These are phyloP conservation scores for Penicillium tannophilum DNA, from an alignment of 495 filamentous ascomycete species.

Conservation along the genomic window DNA sequence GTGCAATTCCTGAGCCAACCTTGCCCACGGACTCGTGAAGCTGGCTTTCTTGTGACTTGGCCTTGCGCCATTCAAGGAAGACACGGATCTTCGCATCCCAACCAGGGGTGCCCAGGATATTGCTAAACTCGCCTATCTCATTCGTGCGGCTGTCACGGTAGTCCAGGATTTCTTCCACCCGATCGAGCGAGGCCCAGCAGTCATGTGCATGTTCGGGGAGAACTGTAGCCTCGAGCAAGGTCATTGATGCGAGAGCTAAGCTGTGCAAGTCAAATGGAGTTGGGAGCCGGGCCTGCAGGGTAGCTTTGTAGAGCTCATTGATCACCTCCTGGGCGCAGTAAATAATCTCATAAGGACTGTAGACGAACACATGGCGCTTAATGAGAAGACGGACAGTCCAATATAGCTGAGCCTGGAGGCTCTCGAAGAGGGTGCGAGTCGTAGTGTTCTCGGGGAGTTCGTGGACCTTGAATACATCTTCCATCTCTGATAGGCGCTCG, in stretches of 20 bases:
- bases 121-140: conserved; percentile 34
- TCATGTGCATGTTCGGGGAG: conserved; percentile 45
- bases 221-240: conserved; percentile 65
- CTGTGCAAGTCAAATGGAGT: conserved; percentile 75
- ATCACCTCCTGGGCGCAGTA: conserved; percentile 62
- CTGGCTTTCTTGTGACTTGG: conserved; percentile 43
- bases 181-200: conserved; percentile 47
- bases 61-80: conserved; percentile 48
- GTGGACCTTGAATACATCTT: conserved; percentile 38
- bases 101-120: conserved; percentile 42
- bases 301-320: conserved; percentile 56
- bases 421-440: conserved; percentile 39
- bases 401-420: conserved; percentile 67
- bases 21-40: conserved; percentile 35
- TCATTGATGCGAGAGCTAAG: conserved; percentile 64
- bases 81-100: conserved; percentile 52
- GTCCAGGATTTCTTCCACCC: conserved; percentile 51
- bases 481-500: conserved; percentile 42
- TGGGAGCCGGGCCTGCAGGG: conserved; percentile 41
- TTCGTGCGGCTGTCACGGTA: conserved; percentile 32
- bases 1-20: conserved; percentile 30
- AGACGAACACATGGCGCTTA: conserved; percentile 56
- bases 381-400: conserved; percentile 71
- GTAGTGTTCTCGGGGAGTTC: conserved; percentile 34
- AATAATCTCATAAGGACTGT: conserved; percentile 62